These are phyloP conservation scores for Passalora sequoiae DNA, from an alignment of 2,329 filamentous ascomycete species.

Conservation along the genomic window DNA sequence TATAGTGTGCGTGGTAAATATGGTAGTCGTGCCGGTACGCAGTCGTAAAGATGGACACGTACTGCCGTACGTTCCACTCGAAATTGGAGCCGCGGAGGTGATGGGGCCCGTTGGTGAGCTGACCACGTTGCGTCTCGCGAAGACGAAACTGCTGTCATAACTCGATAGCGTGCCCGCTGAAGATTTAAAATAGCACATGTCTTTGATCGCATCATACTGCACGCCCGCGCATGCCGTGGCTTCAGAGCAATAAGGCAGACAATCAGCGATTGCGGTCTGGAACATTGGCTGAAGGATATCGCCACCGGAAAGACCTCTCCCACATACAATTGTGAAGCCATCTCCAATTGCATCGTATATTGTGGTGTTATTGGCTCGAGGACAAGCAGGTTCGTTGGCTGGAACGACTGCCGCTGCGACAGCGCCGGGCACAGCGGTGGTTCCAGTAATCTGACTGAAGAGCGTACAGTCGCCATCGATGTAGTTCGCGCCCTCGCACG, in stretches of 20 bases:
- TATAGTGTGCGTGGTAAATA: conserved; percentile 31
- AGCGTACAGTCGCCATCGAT: conserved; percentile 28
- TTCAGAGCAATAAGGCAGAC: conserved; percentile 19
- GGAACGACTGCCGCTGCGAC: conserved; percentile 19
- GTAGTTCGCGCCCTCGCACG: conserved; percentile 31
- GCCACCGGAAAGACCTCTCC: conserved; percentile 15
- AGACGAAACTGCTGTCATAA: not conserved
- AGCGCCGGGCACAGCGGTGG: conserved; percentile 19
- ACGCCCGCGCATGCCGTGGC: conserved; percentile 21
- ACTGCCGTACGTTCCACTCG: not conserved
- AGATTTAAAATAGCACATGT: conserved; percentile 23
- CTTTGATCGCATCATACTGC: conserved; percentile 11
- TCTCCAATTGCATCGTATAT: conserved; percentile 15
- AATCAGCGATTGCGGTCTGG: conserved; percentile 15
- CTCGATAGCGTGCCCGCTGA: conserved; percentile 12
- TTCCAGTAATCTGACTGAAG: conserved; percentile 28
- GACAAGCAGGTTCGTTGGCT: conserved; percentile 17
- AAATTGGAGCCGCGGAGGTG: not conserved
- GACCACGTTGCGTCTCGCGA: not conserved
- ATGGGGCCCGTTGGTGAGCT: not conserved
- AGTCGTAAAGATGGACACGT: conserved; percentile 5
- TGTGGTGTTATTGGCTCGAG: conserved; percentile 14
- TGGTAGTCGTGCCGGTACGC: conserved; percentile 28
- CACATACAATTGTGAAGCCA: conserved; percentile 21
- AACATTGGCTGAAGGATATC: conserved; percentile 14